Conservation (phyloP, 176 grass and related monocot genomes). For the Urochloa ruziziensis region DNA sequence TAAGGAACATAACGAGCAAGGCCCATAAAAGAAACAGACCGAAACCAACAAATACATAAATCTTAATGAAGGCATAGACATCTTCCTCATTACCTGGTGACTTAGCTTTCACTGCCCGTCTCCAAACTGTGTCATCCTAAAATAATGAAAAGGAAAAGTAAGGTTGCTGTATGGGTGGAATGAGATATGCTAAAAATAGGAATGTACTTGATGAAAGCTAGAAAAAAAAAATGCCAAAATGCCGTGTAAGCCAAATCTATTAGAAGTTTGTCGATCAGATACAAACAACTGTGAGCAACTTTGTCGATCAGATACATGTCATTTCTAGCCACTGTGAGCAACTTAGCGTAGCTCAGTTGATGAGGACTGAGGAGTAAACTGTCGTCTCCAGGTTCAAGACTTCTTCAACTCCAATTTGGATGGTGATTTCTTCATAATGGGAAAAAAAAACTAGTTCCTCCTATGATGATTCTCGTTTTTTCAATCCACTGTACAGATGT, state of each 20-base stretch:
- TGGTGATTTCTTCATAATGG: not conserved
- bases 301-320: not conserved
- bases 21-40: not conserved
- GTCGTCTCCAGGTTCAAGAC: too few relatives aligned
- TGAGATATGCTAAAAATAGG: conserved; percentile 4
- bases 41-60: conserved; percentile 16
- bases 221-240: too few relatives aligned
- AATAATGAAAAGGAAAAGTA: conserved; percentile 3
- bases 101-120: not conserved
- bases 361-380: not conserved
- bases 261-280: too few relatives aligned
- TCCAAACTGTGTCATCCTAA: conserved; percentile 9
- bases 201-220: conserved; percentile 1
- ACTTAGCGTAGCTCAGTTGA: not conserved
- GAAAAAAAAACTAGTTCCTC: not conserved
- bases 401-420: not conserved
- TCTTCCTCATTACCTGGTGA: not conserved
- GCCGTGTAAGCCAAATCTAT: too few relatives aligned
- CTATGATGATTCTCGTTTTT: not conserved
- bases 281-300: too few relatives aligned
- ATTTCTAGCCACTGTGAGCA: not conserved
- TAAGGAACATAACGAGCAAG: not conserved
- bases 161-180: not conserved
- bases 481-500: not conserved
- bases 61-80: conserved; percentile 24